Base-by-base conservation (phyloP, 1,139 yeast genomes). In the Diutina catenulata region DNA sequence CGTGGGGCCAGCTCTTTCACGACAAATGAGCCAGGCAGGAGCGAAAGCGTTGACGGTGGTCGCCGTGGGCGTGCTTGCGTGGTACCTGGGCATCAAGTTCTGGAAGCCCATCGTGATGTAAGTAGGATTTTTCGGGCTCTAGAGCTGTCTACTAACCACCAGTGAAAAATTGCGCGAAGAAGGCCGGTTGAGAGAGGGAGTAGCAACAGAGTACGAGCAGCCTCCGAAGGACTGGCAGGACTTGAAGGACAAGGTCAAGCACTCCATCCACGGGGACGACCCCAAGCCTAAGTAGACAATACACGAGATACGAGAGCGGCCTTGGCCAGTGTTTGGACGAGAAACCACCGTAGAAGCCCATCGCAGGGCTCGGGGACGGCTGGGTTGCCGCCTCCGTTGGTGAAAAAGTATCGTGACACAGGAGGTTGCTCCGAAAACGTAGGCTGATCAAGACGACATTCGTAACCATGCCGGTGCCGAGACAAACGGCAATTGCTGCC, bases 41-140 rank as follows among this genome's bases (percentile, higher is more conserved):
- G 51, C 45, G 5, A 53, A 49, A 39, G 54, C 54, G 4, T 45
- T 54, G 22, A 47, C 56, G 6, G 37, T 62, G 5, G 42, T 60
- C 21, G 55, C 60, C 22, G 64, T 59, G 4, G 60, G 63, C 5
- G 60, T 56, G 5, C 47, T 64, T 26, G 61, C 70, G 40, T 64
- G 70, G 68, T 67, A 63, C 42, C 56, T 68, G 21, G 81, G 91
- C 1, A 60, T 75, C 40, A 73, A 70, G 50, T 81, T 81, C 57
- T 81, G 84, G 67, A 79, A 77, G 47, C 93, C 94, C 2, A 55
- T 81, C 24, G 68, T 81, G 4, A 67, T 81, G 80, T 74, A 64
- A 49, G 80, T 71, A 37, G 23, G 10, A 6, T 7, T 5, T 15
- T 15, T 19, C 8, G 14, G 16, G 19, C 13, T 5, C 16, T 7